phyloP scores from a whole-genome alignment of 1,284 basidiomycete species.

The Tilletia caries region DNA sequence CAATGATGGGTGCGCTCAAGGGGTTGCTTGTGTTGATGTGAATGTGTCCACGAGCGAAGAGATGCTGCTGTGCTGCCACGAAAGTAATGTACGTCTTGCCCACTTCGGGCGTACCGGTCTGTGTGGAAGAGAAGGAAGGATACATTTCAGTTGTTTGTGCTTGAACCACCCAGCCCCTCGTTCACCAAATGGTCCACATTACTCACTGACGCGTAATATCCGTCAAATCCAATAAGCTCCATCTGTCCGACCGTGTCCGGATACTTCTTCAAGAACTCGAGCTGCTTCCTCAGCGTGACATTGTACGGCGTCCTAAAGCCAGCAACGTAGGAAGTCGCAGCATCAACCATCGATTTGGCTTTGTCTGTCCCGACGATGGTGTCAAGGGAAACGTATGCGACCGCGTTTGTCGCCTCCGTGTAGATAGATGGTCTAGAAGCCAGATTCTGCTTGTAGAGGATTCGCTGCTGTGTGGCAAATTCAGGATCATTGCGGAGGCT shows the following conservation, averaged over 20 bases:
- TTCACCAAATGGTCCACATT: not conserved
- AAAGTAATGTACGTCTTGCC: constrained; percentile 44
- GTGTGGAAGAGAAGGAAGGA: not conserved
- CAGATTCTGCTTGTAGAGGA: constrained; percentile 32
- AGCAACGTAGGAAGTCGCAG: constrained; percentile 35
- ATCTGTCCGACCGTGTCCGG: constrained; percentile 39
- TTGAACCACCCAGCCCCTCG: too few species aligned
- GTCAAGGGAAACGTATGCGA: constrained; percentile 43
- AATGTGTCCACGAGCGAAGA: constrained; percentile 59
- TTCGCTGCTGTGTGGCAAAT: constrained; percentile 36
- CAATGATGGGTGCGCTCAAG: constrained; percentile 63
- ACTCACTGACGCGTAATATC: constrained; percentile 37
- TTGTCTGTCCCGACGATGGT: constrained; percentile 32
- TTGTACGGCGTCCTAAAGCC: constrained; percentile 28
- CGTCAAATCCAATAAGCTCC: constrained; percentile 48
- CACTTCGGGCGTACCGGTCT: constrained; percentile 31
- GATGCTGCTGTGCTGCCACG: constrained; percentile 61
- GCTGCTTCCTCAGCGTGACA: constrained; percentile 37
- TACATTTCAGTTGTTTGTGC: not conserved
- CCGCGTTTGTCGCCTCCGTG: constrained; percentile 38
- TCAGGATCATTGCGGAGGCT: constrained; percentile 36
- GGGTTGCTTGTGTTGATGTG: constrained; percentile 61
- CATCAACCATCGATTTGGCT: constrained; percentile 27
- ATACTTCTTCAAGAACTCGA: constrained; percentile 39
- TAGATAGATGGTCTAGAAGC: constrained; percentile 32